Base-by-base conservation (phyloP, 192 early-diverging fungal species). In the Backusella circina region DNA sequence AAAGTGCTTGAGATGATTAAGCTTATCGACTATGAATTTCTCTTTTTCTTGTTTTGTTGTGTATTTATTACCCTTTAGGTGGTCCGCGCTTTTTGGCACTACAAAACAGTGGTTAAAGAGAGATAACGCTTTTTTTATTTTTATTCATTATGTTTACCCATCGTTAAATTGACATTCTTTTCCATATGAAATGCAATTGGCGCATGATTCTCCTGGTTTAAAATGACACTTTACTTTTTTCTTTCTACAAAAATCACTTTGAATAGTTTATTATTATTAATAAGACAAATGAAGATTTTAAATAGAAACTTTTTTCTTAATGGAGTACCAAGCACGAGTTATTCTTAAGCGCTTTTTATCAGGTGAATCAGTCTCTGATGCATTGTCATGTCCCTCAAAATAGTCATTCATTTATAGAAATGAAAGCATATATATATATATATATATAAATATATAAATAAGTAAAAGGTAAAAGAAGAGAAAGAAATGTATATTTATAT, bases 151-250 rank as follows among this genome's bases (percentile, higher is more conserved):
- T 12, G 28, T 10, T 69, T 81, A 81, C 79, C 75, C 76, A 51
- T 77, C 71, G 37, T 81, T 81, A 26, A 81, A 81, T 38, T 81
- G 67, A 36, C 79, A 81, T 28, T 67, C 32, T 30, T 65, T 65
- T 18, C 73, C 73, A 39, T 77, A 75, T 3, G 75, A 65, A 26
- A 65, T 64, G n/a, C 79, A 81, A 44, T 81, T 81, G 21, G 67
- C 23, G 33, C 79, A 81, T 39, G 68, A 31, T 28, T 73, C 50
- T 28, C 79, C 79, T 5, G 75, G 72, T 2, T 35, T 28, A 35
- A 73, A 70, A 50, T 81, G 73, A 61, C 79, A 81, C 32, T 81
- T 81, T 0, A 81, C 75, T 66, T 81, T 81, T 64, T 81, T 81
- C 23, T 67, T 66, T 69, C 79, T 61, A 71, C 79, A 81, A 65